Conservation (phyloP, 768 basidiomycete species). For the Mycena floridula region DNA sequence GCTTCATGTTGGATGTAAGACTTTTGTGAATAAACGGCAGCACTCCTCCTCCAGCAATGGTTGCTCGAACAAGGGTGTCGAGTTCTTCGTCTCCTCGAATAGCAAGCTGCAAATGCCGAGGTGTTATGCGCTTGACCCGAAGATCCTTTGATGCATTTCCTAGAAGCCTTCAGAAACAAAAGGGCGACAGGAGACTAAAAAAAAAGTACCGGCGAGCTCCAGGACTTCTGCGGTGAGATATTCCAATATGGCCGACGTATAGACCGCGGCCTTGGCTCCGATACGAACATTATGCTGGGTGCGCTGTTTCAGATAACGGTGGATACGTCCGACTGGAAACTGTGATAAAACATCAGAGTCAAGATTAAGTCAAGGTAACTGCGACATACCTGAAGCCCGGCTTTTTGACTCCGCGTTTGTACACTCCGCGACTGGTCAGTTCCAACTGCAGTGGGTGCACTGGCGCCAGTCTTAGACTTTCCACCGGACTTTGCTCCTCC, state of each 20-base stretch:
- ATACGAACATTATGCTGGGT: slow-evolving; percentile 94
- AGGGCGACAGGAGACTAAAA: not conserved
- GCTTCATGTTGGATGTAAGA: slow-evolving; percentile 51
- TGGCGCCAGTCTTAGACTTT: slow-evolving; percentile 51
- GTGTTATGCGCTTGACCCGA: slow-evolving; percentile 95
- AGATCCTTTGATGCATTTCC: slow-evolving; percentile 97
- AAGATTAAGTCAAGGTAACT: not conserved
- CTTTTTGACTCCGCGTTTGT: slow-evolving; percentile 74
- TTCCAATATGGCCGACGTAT: slow-evolving; percentile 93
- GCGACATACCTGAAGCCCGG: slow-evolving; percentile 72
- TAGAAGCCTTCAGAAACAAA: slow-evolving; percentile 21
- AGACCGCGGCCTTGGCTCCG: slow-evolving; percentile 96
- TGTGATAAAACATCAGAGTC: slow-evolving; percentile 20
- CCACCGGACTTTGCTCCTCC: slow-evolving; percentile 40
- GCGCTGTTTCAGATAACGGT: slow-evolving; percentile 87
- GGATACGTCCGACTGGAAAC: slow-evolving; percentile 98
- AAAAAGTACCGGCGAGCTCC: slow-evolving; percentile 80
- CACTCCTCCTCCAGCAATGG: slow-evolving; percentile 88
- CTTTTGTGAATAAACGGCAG: slow-evolving; percentile 87
- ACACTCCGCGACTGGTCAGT: slow-evolving; percentile 27
- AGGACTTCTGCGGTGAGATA: slow-evolving; percentile 96
- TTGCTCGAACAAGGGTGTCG: slow-evolving; percentile 90
- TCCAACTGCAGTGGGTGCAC: slow-evolving; percentile 22
- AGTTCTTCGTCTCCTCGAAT: slow-evolving; percentile 97
- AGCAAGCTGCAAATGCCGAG: slow-evolving; percentile 91